A percentile compares a stretch with the other conserved stretches of the same genome.
These are phyloP conservation scores for Lactarius vividus DNA, from an alignment of 768 basidiomycete genomes.

Conservation along the genomic window DNA sequence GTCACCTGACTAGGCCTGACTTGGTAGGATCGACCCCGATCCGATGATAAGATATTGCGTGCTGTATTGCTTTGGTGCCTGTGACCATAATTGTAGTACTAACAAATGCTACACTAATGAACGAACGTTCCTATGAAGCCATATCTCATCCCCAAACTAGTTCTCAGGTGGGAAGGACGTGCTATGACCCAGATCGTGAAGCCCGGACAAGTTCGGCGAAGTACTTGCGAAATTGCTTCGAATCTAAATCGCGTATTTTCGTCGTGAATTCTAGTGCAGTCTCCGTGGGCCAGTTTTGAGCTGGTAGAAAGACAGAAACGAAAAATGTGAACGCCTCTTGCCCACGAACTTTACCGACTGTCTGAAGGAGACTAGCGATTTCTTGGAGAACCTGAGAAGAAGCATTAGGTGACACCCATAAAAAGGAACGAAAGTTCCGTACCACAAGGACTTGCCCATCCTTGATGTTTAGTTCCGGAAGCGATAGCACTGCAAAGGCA, in stretches of 20 bases:
- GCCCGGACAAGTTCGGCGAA: slow-evolving; percentile 81
- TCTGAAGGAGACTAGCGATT: slow-evolving; percentile 80
- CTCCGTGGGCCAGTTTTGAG: slow-evolving; percentile 82
- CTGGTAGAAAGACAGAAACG: slow-evolving; percentile 74
- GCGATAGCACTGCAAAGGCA: slow-evolving; percentile 77
- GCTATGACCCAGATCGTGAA: slow-evolving; percentile 45
- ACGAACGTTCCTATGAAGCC: background rate
- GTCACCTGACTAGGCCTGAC: slow-evolving; percentile 18
- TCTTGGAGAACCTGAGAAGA: slow-evolving; percentile 76
- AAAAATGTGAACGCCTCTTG: slow-evolving; percentile 83
- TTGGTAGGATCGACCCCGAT: background rate
- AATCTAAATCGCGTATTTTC: slow-evolving; percentile 71
- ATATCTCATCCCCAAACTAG: background rate
- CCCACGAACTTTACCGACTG: slow-evolving; percentile 71
- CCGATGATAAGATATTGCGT: slow-evolving; percentile 5
- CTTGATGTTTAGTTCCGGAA: slow-evolving; percentile 79
- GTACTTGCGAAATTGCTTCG: slow-evolving; percentile 79
- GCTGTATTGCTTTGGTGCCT: background rate
- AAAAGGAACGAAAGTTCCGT: slow-evolving; percentile 34
- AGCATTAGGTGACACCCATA: background rate
- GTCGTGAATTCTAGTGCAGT: slow-evolving; percentile 73
- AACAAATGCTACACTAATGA: slow-evolving; percentile 15
- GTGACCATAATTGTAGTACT: slow-evolving; percentile 3
- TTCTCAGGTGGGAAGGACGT: background rate
- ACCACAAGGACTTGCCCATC: slow-evolving; percentile 87